Evolutionary conservation across 176 grass and related monocot genomes (phyloP).

Genomic region (Dactylis glomerata): DNA sequence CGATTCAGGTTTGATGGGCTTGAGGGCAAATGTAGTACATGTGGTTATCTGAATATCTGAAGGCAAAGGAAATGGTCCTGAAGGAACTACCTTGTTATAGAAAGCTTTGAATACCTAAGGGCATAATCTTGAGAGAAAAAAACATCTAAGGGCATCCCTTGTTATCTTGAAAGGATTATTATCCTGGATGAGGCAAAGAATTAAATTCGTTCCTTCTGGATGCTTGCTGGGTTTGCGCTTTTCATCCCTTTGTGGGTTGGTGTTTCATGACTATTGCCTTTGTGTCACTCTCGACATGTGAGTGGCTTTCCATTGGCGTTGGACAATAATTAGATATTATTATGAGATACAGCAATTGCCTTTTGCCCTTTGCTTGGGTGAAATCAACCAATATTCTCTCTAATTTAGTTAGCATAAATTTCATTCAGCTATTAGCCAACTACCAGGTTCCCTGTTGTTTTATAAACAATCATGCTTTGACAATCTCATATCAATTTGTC

Average conservation of each 20-base stretch:
- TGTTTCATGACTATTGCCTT: slow-evolving; percentile 8
- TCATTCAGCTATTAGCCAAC: background rate
- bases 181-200: slow-evolving; percentile 9
- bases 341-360: background rate
- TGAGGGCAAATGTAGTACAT: background rate
- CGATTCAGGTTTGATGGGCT: background rate
- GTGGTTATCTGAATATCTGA: background rate
- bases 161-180: background rate
- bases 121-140: too few species aligned
- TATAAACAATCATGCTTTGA: background rate
- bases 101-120: background rate
- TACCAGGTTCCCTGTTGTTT: background rate
- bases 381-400: background rate
- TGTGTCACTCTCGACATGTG: slow-evolving; percentile 12
- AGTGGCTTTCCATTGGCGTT: background rate
- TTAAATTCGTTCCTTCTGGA: background rate
- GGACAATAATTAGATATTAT: background rate
- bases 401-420: background rate
- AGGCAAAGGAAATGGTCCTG: background rate
- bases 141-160: background rate
- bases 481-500: background rate
- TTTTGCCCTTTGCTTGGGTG: background rate
- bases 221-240: background rate
- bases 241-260: background rate
- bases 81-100: background rate